Conservation (phyloP, 2,329 filamentous ascomycete species). For the Pseudogymnoascus sp. region DNA sequence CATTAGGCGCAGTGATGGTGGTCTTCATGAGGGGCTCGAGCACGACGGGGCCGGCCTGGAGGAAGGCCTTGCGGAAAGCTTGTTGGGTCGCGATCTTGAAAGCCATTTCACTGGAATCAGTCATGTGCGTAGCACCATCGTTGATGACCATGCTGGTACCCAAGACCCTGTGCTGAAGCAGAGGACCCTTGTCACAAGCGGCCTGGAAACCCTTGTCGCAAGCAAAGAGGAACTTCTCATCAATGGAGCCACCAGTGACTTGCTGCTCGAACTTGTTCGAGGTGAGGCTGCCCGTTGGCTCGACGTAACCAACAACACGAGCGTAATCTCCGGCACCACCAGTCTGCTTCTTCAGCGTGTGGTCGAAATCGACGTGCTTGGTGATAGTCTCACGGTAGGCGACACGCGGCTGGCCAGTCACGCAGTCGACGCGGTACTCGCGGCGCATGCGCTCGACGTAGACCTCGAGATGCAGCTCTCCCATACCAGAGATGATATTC, state of each 20-base stretch:
- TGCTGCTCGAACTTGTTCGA: conserved; percentile 80
- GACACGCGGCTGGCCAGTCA: conserved; percentile 93
- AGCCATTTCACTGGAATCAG: conserved; percentile 92
- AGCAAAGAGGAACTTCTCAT: conserved; percentile 90
- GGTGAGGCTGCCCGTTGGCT: conserved; percentile 66
- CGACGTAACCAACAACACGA: conserved; percentile 83
- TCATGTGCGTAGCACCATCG: conserved; percentile 94
- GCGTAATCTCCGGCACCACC: conserved; percentile 95
- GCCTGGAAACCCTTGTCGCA: conserved; percentile 91
- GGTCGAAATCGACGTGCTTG: conserved; percentile 75
- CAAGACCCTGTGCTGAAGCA: conserved; percentile 88
- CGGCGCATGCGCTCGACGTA: conserved; percentile 95
- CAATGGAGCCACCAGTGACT: conserved; percentile 81
- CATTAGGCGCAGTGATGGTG: conserved; percentile 86
- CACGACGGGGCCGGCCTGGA: conserved; percentile 69
- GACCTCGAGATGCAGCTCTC: conserved; percentile 91
- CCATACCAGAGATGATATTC: conserved; percentile 98
- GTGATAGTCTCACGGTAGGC: conserved; percentile 94
- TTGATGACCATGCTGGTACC: conserved; percentile 87
- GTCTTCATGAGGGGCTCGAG: conserved; percentile 98
- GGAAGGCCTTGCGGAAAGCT: conserved; percentile 92
- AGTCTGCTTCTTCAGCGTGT: conserved; percentile 87
- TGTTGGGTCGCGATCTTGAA: conserved; percentile 94
- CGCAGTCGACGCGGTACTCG: conserved; percentile 93
- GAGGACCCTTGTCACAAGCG: conserved; percentile 75